These are phyloP conservation scores for Collybia mongolica DNA, from an alignment of 768 basidiomycete genomes.

Conservation along the genomic window DNA sequence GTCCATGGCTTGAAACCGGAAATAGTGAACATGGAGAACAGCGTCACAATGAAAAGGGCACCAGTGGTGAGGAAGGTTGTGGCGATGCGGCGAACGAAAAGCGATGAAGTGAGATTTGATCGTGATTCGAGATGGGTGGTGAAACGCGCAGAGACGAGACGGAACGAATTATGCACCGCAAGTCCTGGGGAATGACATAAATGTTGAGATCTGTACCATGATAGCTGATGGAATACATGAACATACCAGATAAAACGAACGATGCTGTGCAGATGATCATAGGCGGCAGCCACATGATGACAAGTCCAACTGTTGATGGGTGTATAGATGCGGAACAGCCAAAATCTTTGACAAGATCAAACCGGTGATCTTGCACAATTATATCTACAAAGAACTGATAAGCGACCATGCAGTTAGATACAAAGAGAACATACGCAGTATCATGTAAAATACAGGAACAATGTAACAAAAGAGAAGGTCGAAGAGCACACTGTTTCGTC, in stretches of 20 bases:
- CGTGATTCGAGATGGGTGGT: slow-evolving; percentile 36
- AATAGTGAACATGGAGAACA: slow-evolving; percentile 37
- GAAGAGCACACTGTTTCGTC: slow-evolving; percentile 39
- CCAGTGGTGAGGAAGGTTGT: slow-evolving; percentile 44
- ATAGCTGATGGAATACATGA: background rate
- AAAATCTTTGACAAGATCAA: slow-evolving; percentile 54
- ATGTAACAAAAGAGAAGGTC: slow-evolving; percentile 51
- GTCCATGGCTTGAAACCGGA: slow-evolving; percentile 33
- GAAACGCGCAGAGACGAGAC: slow-evolving; percentile 22
- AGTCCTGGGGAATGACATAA: slow-evolving; percentile 20
- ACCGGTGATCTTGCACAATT: slow-evolving; percentile 60
- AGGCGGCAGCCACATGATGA: slow-evolving; percentile 46
- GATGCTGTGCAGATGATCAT: slow-evolving; percentile 39
- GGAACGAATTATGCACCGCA: slow-evolving; percentile 30
- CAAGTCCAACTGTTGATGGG: slow-evolving; percentile 37
- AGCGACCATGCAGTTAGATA: background rate
- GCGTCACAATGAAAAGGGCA: slow-evolving; percentile 36
- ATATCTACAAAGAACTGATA: slow-evolving; percentile 36
- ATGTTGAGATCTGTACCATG: background rate
- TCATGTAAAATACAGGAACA: slow-evolving; percentile 56
- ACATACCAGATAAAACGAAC: slow-evolving; percentile 42
- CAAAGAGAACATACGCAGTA: slow-evolving; percentile 46
- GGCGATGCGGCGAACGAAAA: slow-evolving; percentile 57
- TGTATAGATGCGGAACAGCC: slow-evolving; percentile 54
- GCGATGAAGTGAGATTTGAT: slow-evolving; percentile 38